These are phyloP conservation scores for Ilex paraguariensis DNA, from an alignment of 305 asterid species.

Conservation along the genomic window DNA sequence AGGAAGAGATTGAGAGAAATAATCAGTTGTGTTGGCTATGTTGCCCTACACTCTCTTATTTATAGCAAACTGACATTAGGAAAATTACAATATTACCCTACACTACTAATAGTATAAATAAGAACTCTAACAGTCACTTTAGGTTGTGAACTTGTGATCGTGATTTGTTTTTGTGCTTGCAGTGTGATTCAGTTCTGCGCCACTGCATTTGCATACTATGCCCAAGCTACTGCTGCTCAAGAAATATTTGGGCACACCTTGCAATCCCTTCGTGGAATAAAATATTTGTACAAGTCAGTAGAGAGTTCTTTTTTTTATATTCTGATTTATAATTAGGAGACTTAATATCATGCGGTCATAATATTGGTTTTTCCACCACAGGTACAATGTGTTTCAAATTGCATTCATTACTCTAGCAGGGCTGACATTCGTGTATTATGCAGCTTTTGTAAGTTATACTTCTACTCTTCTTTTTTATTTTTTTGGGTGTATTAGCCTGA, in stretches of 20 bases:
- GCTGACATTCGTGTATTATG: constrained; percentile 86
- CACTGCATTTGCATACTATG: constrained; percentile 91
- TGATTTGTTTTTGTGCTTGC: constrained; percentile 25
- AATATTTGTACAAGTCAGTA: constrained; percentile 91
- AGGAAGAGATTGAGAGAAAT: too few relatives aligned
- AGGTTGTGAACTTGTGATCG: too few relatives aligned
- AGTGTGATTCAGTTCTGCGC: constrained; percentile 99
- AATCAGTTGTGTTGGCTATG: too few relatives aligned
- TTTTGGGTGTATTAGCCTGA: neutral
- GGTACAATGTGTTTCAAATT: constrained; percentile 98
- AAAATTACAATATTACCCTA: too few relatives aligned
- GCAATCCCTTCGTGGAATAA: constrained; percentile 97
- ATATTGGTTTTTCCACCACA: constrained; percentile 22
- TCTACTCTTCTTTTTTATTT: neutral
- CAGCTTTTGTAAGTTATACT: constrained; percentile 59
- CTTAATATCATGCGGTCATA: neutral
- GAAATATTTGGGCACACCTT: constrained; percentile 97
- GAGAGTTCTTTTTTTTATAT: neutral
- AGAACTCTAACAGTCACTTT: too few relatives aligned
- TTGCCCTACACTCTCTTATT: too few relatives aligned
- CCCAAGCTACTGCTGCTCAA: constrained; percentile 99
- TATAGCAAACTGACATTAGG: too few relatives aligned
- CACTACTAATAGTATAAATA: too few relatives aligned
- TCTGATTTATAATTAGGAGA: neutral
- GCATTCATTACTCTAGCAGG: constrained; percentile 85